These are phyloP conservation scores for Solanum phureja DNA, from an alignment of 257 asterid species.

Conservation along the genomic window DNA sequence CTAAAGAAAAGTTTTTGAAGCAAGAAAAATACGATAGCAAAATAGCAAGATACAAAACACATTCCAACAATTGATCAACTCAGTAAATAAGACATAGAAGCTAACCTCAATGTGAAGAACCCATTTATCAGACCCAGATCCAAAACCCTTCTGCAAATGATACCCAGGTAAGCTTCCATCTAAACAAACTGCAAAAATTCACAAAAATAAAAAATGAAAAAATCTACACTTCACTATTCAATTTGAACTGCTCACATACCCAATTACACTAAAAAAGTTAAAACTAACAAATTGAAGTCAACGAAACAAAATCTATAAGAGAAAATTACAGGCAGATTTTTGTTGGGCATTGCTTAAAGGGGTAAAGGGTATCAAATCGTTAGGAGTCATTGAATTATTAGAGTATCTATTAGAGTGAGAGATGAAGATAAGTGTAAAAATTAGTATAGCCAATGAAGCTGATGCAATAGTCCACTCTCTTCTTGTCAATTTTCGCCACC, in stretches of 20 bases:
- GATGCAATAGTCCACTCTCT: constrained; percentile 5
- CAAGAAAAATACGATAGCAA: background rate
- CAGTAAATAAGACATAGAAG: background rate
- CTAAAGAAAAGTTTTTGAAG: too few relatives aligned
- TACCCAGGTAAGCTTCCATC: constrained; percentile 93
- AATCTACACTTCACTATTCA: background rate
- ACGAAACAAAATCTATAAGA: background rate
- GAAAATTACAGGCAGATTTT: constrained; percentile 46
- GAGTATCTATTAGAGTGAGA: background rate
- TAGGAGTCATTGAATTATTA: background rate
- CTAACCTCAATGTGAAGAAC: constrained; percentile 80
- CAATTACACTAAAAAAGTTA: background rate
- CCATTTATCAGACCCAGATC: constrained; percentile 78
- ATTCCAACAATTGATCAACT: background rate
- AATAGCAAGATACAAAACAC: background rate
- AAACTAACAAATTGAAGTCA: background rate
- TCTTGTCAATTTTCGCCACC: constrained; percentile 15
- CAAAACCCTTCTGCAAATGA: constrained; percentile 68
- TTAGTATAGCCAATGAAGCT: background rate
- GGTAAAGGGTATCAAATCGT: constrained; percentile 53
- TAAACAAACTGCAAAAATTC: constrained; percentile 59
- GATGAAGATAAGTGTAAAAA: constrained; percentile 10
- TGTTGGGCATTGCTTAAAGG: constrained; percentile 40
- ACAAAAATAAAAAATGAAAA: background rate
- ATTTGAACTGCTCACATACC: background rate